Percentiles rank a stretch among this genome's conserved stretches.
Conservation (phyloP, 768 basidiomycete genomes). For the Paxillus rubicundulus region DNA sequence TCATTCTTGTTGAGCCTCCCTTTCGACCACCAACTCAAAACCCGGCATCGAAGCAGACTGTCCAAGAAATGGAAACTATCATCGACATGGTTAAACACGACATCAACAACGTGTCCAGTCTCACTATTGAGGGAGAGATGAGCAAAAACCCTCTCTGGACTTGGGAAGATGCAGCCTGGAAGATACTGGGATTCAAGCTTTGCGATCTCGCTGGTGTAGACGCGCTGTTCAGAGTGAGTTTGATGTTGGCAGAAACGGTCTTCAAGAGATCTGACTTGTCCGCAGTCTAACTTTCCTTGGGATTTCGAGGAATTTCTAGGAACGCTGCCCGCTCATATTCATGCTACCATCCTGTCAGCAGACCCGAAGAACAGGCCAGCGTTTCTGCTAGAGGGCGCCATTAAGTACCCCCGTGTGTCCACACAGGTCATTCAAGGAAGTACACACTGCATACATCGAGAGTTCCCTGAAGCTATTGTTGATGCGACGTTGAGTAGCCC, state of each 20-base stretch:
- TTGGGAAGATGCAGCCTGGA: background rate
- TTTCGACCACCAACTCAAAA: background rate
- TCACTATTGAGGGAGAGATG: background rate
- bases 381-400: background rate
- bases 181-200: background rate
- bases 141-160: background rate
- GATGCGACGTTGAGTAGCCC: background rate
- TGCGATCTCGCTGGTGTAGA: background rate
- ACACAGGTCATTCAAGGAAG: background rate
- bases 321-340: background rate
- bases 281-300: slow-evolving; percentile 1
- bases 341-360: background rate
- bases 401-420: background rate
- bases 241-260: too few species aligned
- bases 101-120: background rate
- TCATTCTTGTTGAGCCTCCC: slow-evolving; percentile 9
- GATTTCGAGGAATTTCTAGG: background rate
- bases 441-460: background rate
- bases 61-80: background rate
- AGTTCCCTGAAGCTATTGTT: slow-evolving; percentile 1
- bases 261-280: background rate
- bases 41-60: background rate
- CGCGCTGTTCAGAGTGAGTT: slow-evolving; percentile 2
- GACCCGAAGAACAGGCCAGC: background rate
- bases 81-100: background rate